Conservation (phyloP, 352 stramenopile genomes). For the Phytophthora pseudosyringae region DNA sequence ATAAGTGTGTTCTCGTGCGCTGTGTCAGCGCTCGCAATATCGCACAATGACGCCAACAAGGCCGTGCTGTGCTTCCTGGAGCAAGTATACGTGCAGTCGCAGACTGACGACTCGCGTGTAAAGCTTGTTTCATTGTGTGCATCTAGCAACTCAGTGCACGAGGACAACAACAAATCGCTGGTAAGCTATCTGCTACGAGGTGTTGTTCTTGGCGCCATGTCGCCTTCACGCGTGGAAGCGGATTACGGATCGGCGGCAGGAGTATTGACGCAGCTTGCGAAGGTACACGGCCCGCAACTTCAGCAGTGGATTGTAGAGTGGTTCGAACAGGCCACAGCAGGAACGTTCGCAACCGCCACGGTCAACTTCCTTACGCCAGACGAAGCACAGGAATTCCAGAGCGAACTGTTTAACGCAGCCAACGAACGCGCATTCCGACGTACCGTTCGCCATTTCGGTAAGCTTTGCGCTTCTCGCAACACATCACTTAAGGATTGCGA, state of each 20-base stretch:
- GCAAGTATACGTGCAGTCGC: conserved; percentile 39
- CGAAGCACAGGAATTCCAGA: conserved; percentile 70
- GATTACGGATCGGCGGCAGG: conserved; percentile 82
- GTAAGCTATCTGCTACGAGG: conserved; percentile 67
- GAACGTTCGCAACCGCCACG: conserved; percentile 40
- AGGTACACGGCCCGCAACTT: conserved; percentile 62
- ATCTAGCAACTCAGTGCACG: conserved; percentile 9
- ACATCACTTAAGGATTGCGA: conserved; percentile 48
- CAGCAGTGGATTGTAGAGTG: conserved; percentile 70
- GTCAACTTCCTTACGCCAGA: conserved; percentile 67
- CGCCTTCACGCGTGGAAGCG: conserved; percentile 71
- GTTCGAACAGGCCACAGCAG: conserved; percentile 58
- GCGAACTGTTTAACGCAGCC: conserved; percentile 61
- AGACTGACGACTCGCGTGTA: conserved; percentile 17
- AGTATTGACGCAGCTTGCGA: conserved; percentile 74
- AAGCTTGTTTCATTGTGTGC: conserved; percentile 35
- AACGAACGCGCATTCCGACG: conserved; percentile 81
- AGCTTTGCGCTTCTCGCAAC: conserved; percentile 82
- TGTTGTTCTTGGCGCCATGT: conserved; percentile 68
- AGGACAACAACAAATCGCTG: conserved; percentile 53
- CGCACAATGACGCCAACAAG: conserved; percentile 95
- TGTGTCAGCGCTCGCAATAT: conserved; percentile 87
- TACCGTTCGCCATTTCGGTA: conserved; percentile 79
- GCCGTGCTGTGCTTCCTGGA: conserved; percentile 94
- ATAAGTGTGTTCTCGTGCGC: conserved; percentile 86